Evolutionary conservation across 192 early-diverging fungal species (phyloP), one percentile per base, ranked within the genome.

Genomic region (Mycoemilia scoparia): DNA sequence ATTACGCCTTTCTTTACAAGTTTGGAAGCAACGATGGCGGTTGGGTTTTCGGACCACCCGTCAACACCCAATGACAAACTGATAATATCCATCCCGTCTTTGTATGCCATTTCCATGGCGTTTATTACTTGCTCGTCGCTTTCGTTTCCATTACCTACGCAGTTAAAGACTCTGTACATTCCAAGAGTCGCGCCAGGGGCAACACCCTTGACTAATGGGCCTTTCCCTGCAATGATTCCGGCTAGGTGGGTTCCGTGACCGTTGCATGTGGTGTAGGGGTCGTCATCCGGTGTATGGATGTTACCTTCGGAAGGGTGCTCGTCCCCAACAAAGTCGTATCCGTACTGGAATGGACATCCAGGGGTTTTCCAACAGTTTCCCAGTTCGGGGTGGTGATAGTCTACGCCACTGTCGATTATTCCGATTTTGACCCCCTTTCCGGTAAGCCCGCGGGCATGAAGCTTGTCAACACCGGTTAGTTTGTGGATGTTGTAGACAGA

Each of bases 211-310:
- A 73, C 69, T 4, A 13, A 33, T 2, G 27, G 33, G 1, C 51
- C 49, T 3, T 42, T 43, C 5, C 31, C 72, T 24, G 49, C 64
- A 26, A 75, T 57, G 17, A 75, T 72, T 17, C 74, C 74, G 3
- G 76, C 42, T 1, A 82, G 70, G 25, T 76, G 74, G 2, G 74
- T 77, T 13, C 74, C 76, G 45, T 79, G 79, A 18, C 78, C 76
- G 26, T 41, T 43, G 39, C 79, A 76, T 7, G 40, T 39, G 41
- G 67, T 60, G 21, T 65, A 46, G 2, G 78, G 76, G 11, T 73
- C 60, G 13, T 47, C 44, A 1, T 58, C 36, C 7, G 59, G 49
- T 21, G 27, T 17, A n/a, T 35, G 36, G 7, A 44, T 36, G 34
- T 45, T 32, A 5, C 37, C 14, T 37, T 45, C 16, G 18, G 7